Conservation (phyloP, 2,329 filamentous ascomycete genomes). For the Neonectria punicea region DNA sequence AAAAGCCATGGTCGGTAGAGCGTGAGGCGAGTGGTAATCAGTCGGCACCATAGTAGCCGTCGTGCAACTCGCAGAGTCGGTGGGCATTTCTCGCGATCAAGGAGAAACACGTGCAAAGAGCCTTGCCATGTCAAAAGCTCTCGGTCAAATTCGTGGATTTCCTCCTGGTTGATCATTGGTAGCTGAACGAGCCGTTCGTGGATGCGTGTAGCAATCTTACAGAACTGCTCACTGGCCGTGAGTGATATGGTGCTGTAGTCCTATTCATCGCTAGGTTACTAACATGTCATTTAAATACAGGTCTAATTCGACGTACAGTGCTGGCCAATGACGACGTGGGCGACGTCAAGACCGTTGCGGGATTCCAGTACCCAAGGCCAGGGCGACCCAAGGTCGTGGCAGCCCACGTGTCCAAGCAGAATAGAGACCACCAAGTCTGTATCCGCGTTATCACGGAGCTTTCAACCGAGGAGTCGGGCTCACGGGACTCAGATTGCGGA, state of each 20-base stretch:
- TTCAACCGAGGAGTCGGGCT: not conserved
- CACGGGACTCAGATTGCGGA: slow-evolving; percentile 6
- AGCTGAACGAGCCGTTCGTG: slow-evolving; percentile 74
- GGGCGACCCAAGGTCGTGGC: slow-evolving; percentile 76
- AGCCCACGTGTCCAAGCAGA: slow-evolving; percentile 79
- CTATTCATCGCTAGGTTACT: slow-evolving; percentile 48
- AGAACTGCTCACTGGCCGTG: slow-evolving; percentile 78
- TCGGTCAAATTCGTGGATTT: slow-evolving; percentile 45
- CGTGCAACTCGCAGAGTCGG: not conserved
- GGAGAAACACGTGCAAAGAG: slow-evolving; percentile 2
- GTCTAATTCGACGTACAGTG: slow-evolving; percentile 53
- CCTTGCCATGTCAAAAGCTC: slow-evolving; percentile 8
- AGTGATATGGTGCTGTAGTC: slow-evolving; percentile 64
- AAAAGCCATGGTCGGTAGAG: slow-evolving; percentile 22
- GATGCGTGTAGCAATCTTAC: slow-evolving; percentile 80
- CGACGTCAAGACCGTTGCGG: slow-evolving; percentile 53
- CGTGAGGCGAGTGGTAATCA: slow-evolving; percentile 8
- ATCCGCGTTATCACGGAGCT: slow-evolving; percentile 64
- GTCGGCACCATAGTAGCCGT: slow-evolving; percentile 1
- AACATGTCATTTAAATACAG: slow-evolving; percentile 67
- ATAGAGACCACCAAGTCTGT: slow-evolving; percentile 78
- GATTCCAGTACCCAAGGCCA: slow-evolving; percentile 74
- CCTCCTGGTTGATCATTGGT: slow-evolving; percentile 72
- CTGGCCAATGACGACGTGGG: not conserved
- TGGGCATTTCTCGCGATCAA: not conserved